Base-by-base conservation (phyloP, 2,329 filamentous ascomycete species). In the Aspergillus pseudoglaucus region DNA sequence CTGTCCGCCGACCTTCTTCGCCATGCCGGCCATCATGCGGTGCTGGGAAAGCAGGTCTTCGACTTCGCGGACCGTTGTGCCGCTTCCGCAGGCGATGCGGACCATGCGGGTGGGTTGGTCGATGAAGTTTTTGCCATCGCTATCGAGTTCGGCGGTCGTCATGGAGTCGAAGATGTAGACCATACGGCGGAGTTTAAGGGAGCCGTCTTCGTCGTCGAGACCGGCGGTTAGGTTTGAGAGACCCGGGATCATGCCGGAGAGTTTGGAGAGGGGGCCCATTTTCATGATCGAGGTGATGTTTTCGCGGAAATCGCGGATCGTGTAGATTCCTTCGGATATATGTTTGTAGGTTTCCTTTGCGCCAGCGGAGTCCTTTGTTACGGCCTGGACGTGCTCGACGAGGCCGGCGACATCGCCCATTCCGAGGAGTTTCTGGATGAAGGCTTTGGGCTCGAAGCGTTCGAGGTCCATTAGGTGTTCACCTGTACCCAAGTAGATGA, bases 271-370 rank as follows among this genome's bases (percentile, higher is more conserved):
- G 0, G 93, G 93, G 0, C 93, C 93, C 93, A 98, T 97, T 75
- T 98, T 98, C 90, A 97, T 96, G 63, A 98, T 96, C 62, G 97
- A 97, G 49, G 86, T 87, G 10, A 98, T 82, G 65, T 98, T 94
- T 66, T 98, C 93, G 17, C 93, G 83, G 57, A 98, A 79, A 66
- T 98, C 93, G 47, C 93, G 86, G 30, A 98, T 81, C 0, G 93
- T 95, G 70, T 97, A 98, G 54, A 96, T 90, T 47, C 93, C 93
- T 63, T 96, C 91, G 6, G 89, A 87, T 56, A 98, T 94, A 73
- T 98, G 91, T 76, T 98, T 98, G 79, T 98, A 96, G 3, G 93
- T 97, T 61, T 97, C 91, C 71, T 98, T 97, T 58, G 71, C 70
- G n/a, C 65, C 63, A 1, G 69, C 70, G 1, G 96, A 93, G 69